A percentile compares a stretch with the other conserved stretches of the same genome.
Evolutionary conservation across 2,329 filamentous ascomycete genomes (phyloP).

Genomic region (Botrytis deweyae): DNA sequence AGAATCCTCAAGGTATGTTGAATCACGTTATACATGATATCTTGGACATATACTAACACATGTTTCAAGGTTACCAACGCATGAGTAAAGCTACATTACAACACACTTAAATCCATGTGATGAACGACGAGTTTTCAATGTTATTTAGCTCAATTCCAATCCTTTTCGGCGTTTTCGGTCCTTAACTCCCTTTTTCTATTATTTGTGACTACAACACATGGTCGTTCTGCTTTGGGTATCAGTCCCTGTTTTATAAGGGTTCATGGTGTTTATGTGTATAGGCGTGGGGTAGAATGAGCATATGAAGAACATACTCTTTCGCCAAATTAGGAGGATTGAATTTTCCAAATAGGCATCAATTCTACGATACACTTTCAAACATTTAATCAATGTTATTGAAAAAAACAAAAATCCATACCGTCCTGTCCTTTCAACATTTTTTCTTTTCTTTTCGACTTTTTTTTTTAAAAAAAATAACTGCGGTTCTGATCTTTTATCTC

Average conservation of each 20-base stretch:
- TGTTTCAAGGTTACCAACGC: slow-evolving; percentile 57
- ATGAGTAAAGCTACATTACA: slow-evolving; percentile 42
- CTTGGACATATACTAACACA: slow-evolving; percentile 19
- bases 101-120: slow-evolving; percentile 35
- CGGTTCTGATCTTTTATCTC: slow-evolving; percentile 5
- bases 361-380: slow-evolving; percentile 31
- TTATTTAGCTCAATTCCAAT: slow-evolving; percentile 35
- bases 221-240: slow-evolving; percentile 32
- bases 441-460: slow-evolving; percentile 23
- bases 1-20: slow-evolving; percentile 84
- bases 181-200: slow-evolving; percentile 22
- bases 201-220: slow-evolving; percentile 25
- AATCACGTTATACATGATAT: slow-evolving; percentile 24
- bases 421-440: slow-evolving; percentile 38
- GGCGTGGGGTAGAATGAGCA: slow-evolving; percentile 37
- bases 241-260: slow-evolving; percentile 29
- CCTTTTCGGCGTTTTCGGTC: slow-evolving; percentile 37
- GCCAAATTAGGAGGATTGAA: slow-evolving; percentile 27
- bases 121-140: slow-evolving; percentile 41
- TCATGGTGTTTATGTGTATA: slow-evolving; percentile 39
- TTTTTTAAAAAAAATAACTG: not conserved
- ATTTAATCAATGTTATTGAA: slow-evolving; percentile 24
- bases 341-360: slow-evolving; percentile 28
- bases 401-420: slow-evolving; percentile 28
- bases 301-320: slow-evolving; percentile 33